Evolutionary conservation across 805 yeast genomes (phyloP).

Genomic region (Metschnikowia dekortorum): DNA sequence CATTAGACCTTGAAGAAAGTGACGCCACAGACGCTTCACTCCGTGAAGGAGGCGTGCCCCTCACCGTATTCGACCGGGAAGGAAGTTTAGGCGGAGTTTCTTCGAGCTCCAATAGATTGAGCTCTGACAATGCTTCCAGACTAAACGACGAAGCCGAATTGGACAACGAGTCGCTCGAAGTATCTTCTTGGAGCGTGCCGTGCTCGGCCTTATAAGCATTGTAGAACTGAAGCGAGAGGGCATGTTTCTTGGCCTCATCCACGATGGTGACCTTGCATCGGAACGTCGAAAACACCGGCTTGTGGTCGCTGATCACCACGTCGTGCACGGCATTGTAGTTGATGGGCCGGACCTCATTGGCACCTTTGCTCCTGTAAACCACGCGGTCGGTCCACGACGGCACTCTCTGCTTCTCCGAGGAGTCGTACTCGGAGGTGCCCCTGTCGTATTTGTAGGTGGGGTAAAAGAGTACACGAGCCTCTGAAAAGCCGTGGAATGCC

Average conservation of each 20-base stretch:
- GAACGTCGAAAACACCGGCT: conserved; percentile 86
- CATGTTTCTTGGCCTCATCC: conserved; percentile 38
- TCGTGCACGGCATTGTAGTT: conserved; percentile 63
- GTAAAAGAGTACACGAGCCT: conserved; percentile 67
- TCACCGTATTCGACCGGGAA: conserved; percentile 10
- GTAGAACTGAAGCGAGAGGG: conserved; percentile 27
- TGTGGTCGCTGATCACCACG: conserved; percentile 76
- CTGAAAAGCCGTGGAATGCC: conserved; percentile 73
- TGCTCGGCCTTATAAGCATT: conserved; percentile 27
- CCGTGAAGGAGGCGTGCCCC: no score
- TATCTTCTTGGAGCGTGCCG: conserved; percentile 16
- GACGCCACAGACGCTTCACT: neutral
- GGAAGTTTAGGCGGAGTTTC: conserved; percentile 23
- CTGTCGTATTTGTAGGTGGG: conserved; percentile 94
- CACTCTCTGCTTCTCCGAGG: conserved; percentile 86
- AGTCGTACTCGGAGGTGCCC: conserved; percentile 74
- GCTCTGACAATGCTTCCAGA: conserved; percentile 28
- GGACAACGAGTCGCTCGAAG: conserved; percentile 5
- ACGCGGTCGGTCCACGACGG: conserved; percentile 98
- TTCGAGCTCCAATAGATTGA: conserved; percentile 33
- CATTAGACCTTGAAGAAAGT: conserved; percentile 12
- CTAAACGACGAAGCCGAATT: conserved; percentile 17
- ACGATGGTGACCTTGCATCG: conserved; percentile 61
- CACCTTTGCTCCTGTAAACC: conserved; percentile 53
- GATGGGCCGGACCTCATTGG: conserved; percentile 45